Conservation (phyloP, 2,329 filamentous ascomycete genomes). For the Xylariaceae sp. region DNA sequence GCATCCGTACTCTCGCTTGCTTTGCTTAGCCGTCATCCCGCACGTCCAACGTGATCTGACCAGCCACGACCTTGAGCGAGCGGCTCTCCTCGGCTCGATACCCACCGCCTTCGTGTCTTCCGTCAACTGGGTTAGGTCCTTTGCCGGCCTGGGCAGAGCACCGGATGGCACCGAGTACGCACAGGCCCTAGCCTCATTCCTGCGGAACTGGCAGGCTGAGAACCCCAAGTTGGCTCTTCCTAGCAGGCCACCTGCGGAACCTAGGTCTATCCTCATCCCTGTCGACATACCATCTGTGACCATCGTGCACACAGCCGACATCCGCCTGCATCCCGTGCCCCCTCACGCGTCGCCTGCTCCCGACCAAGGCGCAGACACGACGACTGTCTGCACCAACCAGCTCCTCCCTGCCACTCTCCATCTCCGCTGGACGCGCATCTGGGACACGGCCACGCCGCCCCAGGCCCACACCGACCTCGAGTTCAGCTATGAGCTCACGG, state of each 20-base stretch:
- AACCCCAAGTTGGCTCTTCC: conserved; percentile 39
- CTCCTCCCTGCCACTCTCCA: conserved; percentile 65
- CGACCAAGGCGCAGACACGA: not conserved
- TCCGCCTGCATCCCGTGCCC: conserved; percentile 53
- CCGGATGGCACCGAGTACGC: conserved; percentile 41
- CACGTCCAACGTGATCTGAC: conserved; percentile 50
- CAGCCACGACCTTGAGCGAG: conserved; percentile 58
- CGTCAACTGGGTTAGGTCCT: conserved; percentile 52
- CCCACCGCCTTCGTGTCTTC: conserved; percentile 51
- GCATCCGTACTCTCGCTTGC: conserved; percentile 49
- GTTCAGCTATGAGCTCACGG: conserved; percentile 82
- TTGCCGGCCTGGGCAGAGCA: conserved; percentile 52
- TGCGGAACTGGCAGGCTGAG: conserved; percentile 43
- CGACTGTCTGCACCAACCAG: conserved; percentile 63
- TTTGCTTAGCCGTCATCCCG: conserved; percentile 47
- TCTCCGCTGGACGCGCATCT: conserved; percentile 64
- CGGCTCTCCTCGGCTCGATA: conserved; percentile 55
- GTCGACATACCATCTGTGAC: conserved; percentile 86
- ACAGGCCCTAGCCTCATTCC: conserved; percentile 35
- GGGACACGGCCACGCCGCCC: conserved; percentile 53
- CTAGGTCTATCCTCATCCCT: conserved; percentile 76
- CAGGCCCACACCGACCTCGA: conserved; percentile 55
- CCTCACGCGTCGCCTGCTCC: conserved; percentile 26
- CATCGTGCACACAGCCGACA: conserved; percentile 78
- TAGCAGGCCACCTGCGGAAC: conserved; percentile 43